phyloP scores from a whole-genome alignment of 805 yeast species.

The Saccharomycopsis sp. region DNA sequence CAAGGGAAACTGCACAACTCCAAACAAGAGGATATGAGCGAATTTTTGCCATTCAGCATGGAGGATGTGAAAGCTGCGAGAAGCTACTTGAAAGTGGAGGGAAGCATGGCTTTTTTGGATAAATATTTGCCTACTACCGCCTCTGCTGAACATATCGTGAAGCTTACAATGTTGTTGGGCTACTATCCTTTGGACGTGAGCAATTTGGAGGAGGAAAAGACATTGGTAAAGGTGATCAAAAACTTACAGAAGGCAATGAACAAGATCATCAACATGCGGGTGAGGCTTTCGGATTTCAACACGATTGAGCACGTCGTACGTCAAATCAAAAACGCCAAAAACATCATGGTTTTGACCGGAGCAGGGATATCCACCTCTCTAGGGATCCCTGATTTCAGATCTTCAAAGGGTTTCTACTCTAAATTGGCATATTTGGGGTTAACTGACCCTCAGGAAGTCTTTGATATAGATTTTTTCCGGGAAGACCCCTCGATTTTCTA shows the following conservation, averaged over 20 bases:
- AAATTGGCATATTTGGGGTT: constrained; percentile 61
- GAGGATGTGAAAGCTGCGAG: constrained; percentile 42
- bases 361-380: constrained; percentile 89
- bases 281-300: constrained; percentile 45
- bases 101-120: constrained; percentile 53
- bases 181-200: constrained; percentile 32
- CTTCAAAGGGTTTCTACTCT: constrained; percentile 79
- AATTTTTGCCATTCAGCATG: constrained; percentile 32
- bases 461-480: constrained; percentile 63
- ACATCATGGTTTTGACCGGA: constrained; percentile 74
- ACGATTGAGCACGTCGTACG: constrained; percentile 53
- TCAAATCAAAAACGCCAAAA: constrained; percentile 47
- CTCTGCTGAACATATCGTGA: constrained; percentile 48
- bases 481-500: constrained; percentile 77
- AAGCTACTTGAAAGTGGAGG: constrained; percentile 49
- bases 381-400: constrained; percentile 90
- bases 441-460: constrained; percentile 86
- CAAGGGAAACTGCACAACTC: neutral
- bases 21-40: constrained; percentile 26
- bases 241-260: constrained; percentile 59
- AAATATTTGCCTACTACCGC: constrained; percentile 57
- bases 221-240: constrained; percentile 41
- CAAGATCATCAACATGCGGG: constrained; percentile 50
- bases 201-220: constrained; percentile 35
- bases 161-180: constrained; percentile 58